Percentiles rank a stretch among this genome's conserved stretches.
Evolutionary conservation across 2,329 filamentous ascomycete genomes (phyloP).

Genomic region (Diaporthe capsici): DNA sequence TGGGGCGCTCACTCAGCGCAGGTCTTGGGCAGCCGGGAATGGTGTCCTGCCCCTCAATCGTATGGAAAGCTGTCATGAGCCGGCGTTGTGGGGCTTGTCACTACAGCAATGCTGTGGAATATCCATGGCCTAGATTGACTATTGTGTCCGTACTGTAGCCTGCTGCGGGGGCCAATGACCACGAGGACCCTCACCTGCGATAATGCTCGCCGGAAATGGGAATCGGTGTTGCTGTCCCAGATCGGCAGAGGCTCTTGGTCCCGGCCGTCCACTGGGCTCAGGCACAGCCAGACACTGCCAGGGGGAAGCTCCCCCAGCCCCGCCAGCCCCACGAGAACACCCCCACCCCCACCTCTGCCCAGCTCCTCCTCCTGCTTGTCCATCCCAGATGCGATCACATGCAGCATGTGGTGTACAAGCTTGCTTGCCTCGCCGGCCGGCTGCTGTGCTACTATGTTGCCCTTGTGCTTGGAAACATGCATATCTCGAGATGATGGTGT

Average conservation of each 20-base stretch:
- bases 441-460: background rate
- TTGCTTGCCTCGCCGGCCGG: background rate
- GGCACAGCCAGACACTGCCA: background rate
- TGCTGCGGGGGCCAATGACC: background rate
- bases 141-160: background rate
- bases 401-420: background rate
- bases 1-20: constrained; percentile 18
- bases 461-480: background rate
- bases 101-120: constrained; percentile 8
- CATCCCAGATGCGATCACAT: background rate
- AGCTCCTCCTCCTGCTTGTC: background rate
- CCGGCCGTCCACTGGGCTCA: background rate
- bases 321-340: constrained; percentile 2
- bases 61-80: background rate
- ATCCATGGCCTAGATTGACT: background rate
- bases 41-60: background rate
- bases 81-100: background rate
- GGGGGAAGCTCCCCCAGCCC: constrained; percentile 6
- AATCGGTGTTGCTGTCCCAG: constrained; percentile 28
- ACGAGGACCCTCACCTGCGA: constrained; percentile 11
- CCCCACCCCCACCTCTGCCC: constrained; percentile 25
- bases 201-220: constrained; percentile 27
- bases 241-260: constrained; percentile 27
- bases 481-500: no score
- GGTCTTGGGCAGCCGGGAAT: background rate